Base-by-base conservation (phyloP, 2,329 filamentous ascomycete genomes). In the Fusarium sp. region DNA sequence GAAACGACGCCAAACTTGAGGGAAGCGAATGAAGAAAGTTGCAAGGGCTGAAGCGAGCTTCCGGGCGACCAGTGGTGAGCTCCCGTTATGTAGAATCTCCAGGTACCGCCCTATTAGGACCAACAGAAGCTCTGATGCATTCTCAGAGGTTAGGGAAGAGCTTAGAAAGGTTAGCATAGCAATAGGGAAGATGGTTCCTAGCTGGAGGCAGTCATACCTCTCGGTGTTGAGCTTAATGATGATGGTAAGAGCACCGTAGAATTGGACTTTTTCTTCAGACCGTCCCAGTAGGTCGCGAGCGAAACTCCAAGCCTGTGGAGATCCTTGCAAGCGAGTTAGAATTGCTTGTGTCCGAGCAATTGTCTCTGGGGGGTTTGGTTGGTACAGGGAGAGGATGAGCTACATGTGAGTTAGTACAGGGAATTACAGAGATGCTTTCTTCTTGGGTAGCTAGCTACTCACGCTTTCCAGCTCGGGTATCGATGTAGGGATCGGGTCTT, bases 181-280 rank as follows among this genome's bases (percentile, higher is more conserved):
- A 10, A 52, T 21, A 19, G n/a, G 4, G 2, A 19, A 8, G 29
- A n/a, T 9, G 13, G 9, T n/a, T 3, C 9, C 15, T 9, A 17
- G 23, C 11, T 14, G 4, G 21, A 11, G 15, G 11, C 15, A 6
- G 36, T n/a, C 80, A 62, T 78, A 90, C 89, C 88, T 92, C 72
- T 95, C 92, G n/a, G 88, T 89, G 73, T 98, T 97, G 55, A 98
- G 85, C 77, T 98, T 99, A 68, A 98, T 87, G 46, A 92, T 96
- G 65, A 97, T 89, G 0, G 94, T 98, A 56, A 97, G 82, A 27
- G 93, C 94, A 13, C 92, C 95, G 72, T 96, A 97, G 77, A 98
- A 98, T 63, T 90, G 89, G 66, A 95, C 86, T 69, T 93, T 89
- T 58, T 90, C 84, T 65, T 91, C 87, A 19, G 84, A 78, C 58